Conservation (phyloP, 2,329 filamentous ascomycete species). For the Phaeosphaeriaceae sp. region DNA sequence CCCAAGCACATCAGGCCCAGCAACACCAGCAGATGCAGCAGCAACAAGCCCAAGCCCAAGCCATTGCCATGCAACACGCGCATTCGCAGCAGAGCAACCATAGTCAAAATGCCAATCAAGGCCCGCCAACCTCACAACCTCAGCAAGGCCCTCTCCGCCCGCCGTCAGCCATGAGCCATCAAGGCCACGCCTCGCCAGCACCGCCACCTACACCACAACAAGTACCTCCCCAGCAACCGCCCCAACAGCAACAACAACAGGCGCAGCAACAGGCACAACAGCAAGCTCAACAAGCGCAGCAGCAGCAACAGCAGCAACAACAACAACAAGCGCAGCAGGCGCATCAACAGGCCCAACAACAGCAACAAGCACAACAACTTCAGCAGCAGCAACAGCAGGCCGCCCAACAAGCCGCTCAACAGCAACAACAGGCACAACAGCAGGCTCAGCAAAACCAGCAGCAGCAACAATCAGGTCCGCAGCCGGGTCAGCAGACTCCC, state of each 20-base stretch:
- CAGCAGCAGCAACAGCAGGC: slow-evolving; percentile 25
- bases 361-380: slow-evolving; percentile 44
- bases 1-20: slow-evolving; percentile 49
- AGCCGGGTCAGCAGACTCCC: slow-evolving; percentile 54
- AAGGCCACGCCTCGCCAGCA: slow-evolving; percentile 49
- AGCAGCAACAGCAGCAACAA: slow-evolving; percentile 30
- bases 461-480: slow-evolving; percentile 46
- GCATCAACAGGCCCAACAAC: slow-evolving; percentile 40
- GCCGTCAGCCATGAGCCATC: slow-evolving; percentile 48
- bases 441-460: slow-evolving; percentile 10
- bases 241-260: slow-evolving; percentile 43
- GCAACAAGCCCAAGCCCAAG: slow-evolving; percentile 55
- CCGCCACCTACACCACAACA: slow-evolving; percentile 45
- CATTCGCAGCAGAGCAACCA: slow-evolving; percentile 58
- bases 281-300: slow-evolving; percentile 5
- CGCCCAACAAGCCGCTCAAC: background rate
- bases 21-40: slow-evolving; percentile 53
- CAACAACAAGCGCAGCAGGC: slow-evolving; percentile 34
- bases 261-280: slow-evolving; percentile 39
- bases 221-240: slow-evolving; percentile 48
- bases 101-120: slow-evolving; percentile 52
- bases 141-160: slow-evolving; percentile 49
- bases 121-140: slow-evolving; percentile 43
- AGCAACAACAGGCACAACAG: slow-evolving; percentile 1
- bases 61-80: slow-evolving; percentile 56